Base-by-base conservation (phyloP, 441 rosid genomes). In the Euphorbia celastroides region DNA sequence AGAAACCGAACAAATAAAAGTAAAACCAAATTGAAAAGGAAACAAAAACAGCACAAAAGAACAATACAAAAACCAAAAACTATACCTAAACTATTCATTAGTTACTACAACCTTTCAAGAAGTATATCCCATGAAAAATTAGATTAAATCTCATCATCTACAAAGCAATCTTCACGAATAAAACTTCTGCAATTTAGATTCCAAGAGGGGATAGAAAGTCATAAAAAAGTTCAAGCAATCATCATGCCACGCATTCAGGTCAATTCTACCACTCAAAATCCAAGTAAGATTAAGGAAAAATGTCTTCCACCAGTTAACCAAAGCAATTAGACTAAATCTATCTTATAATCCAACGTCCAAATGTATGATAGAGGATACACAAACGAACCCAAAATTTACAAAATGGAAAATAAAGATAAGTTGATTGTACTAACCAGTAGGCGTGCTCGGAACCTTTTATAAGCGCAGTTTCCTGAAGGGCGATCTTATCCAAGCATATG, bases 391-490 rank as follows among this genome's bases (percentile, higher is more conserved):
- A 1, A 25, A 23, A 3, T 41, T 51, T 20, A 23, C 19, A 51
- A 36, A 7, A 5, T 17, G 2, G 25, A 26, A 31, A 5, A 34
- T 5, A 69, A 2, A 30, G 55, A 50, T 34, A 22, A 28, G 54
- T 16, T 28, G n/a, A 19, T 13, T 20, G 22, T 41, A 75, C 92
- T 71, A 75, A 84, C 95, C 95, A 88, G 80, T 88, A 88, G n/a
- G 89, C 80, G 36, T 88, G 92, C 80, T 88, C 89, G 79, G 92
- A 88, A 67, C 84, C 92, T 74, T 81, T 84, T 63, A 88, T 68
- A 51, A 86, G 85, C 57, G 95, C 92, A 62, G 81, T 84, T 71
- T 88, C 95, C 78, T 79, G 77, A 51, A 88, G 86, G 67, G 66
- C 79, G 60, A 84, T 88, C 78, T 84, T 77, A 68, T 86, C 82